These are phyloP conservation scores for apple (Malus domestica) DNA, from an alignment of 306 rosid genomes.

Conservation along the genomic window DNA sequence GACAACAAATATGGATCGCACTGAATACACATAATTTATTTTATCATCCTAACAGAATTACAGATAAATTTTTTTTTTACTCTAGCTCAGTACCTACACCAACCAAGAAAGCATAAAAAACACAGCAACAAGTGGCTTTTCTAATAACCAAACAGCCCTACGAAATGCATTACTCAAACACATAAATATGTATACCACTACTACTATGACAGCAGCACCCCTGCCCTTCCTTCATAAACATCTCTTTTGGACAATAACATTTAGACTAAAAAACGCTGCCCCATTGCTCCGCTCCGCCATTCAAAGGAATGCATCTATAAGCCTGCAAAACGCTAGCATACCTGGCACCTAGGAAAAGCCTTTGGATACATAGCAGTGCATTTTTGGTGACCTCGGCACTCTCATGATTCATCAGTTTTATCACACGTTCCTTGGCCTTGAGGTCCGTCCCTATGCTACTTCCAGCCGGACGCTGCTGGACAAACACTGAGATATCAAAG, in stretches of 20 bases:
- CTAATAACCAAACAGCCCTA: not conserved
- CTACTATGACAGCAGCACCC: not conserved
- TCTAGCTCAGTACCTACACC: not conserved
- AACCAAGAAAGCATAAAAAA: not conserved
- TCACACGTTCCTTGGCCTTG: conserved; percentile 93
- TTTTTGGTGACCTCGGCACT: conserved; percentile 89
- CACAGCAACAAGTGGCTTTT: not conserved
- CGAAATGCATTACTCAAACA: not conserved
- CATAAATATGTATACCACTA: not conserved
- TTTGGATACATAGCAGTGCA: conserved; percentile 89
- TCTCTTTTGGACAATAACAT: not conserved
- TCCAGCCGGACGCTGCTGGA: conserved; percentile 81
- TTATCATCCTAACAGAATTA: not conserved
- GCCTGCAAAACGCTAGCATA: conserved; percentile 96
- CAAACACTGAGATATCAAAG: conserved; percentile 86
- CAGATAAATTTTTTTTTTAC: not conserved
- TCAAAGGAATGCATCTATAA: conserved; percentile 14
- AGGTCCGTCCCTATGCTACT: conserved; percentile 83
- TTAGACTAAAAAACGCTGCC: not conserved
- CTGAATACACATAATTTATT: not conserved
- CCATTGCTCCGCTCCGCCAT: not conserved
- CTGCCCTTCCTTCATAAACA: not conserved
- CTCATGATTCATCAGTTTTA: conserved; percentile 92
- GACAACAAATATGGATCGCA: too few species aligned
- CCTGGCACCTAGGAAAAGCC: conserved; percentile 95